Conservation (phyloP, 1,284 basidiomycete species). For the Puccinia novopanici region DNA sequence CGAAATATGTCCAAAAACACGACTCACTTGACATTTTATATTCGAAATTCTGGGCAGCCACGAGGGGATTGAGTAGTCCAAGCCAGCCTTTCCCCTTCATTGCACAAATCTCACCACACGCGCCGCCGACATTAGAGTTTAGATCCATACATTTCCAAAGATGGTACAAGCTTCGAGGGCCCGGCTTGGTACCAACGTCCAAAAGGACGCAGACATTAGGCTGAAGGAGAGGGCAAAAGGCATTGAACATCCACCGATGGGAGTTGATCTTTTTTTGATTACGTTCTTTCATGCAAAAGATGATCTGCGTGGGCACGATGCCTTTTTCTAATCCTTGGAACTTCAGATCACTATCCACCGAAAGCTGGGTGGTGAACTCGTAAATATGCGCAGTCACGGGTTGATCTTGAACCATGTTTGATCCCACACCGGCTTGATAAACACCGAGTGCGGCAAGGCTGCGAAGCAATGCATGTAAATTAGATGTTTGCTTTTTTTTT, state of each 20-base stretch:
- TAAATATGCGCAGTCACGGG: constrained; percentile 90
- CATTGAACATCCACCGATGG: constrained; percentile 94
- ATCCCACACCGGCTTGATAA: constrained; percentile 74
- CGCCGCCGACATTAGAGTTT: constrained; percentile 88
- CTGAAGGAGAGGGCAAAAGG: constrained; percentile 66
- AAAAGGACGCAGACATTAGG: constrained; percentile 85
- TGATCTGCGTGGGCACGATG: constrained; percentile 75
- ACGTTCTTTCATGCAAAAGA: constrained; percentile 64
- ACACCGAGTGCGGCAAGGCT: constrained; percentile 62
- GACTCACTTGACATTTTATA: constrained; percentile 66
- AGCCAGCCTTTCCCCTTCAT: constrained; percentile 86
- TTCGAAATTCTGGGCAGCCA: constrained; percentile 80
- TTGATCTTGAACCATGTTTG: constrained; percentile 81
- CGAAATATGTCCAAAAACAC: not conserved
- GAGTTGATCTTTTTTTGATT: constrained; percentile 72
- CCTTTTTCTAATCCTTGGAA: constrained; percentile 93
- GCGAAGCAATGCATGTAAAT: not conserved
- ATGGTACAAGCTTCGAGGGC: constrained; percentile 79
- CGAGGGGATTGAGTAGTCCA: constrained; percentile 62
- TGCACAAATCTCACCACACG: constrained; percentile 89
- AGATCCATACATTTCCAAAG: constrained; percentile 93
- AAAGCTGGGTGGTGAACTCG: constrained; percentile 91
- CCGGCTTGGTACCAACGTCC: constrained; percentile 89
- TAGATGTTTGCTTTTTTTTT: constrained; percentile 61
- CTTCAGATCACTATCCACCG: constrained; percentile 80